Conservation (phyloP, 148 eudicot genomes). For the Hydrangea macrophylla region DNA sequence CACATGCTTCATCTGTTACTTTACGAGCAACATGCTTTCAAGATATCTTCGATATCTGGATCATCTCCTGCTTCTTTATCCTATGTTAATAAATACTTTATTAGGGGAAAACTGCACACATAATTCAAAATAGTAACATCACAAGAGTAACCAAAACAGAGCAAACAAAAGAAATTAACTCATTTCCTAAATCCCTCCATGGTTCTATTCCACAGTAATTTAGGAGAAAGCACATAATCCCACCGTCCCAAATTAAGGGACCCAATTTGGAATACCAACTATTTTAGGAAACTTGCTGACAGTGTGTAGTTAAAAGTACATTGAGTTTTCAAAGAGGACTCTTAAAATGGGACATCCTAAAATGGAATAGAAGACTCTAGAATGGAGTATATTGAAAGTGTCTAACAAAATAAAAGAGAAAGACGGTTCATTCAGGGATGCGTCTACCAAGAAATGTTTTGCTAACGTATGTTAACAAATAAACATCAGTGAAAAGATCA, state of each 20-base stretch:
- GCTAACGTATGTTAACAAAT: too few relatives aligned
- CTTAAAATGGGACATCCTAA: too few relatives aligned
- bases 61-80: slow-evolving; percentile 97
- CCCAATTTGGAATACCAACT: too few relatives aligned
- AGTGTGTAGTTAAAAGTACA: too few relatives aligned
- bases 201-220: background rate
- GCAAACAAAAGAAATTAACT: background rate
- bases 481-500: too few relatives aligned
- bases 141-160: background rate
- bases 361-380: too few relatives aligned
- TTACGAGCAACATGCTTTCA: slow-evolving; percentile 60
- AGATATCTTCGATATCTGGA: slow-evolving; percentile 72
- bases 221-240: too few relatives aligned
- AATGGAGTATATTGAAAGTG: too few relatives aligned
- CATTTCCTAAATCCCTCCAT: background rate
- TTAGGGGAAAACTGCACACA: background rate
- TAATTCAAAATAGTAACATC: background rate
- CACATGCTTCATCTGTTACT: slow-evolving; percentile 1
- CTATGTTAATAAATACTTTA: slow-evolving; percentile 33
- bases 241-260: too few relatives aligned
- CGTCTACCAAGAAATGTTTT: too few relatives aligned
- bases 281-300: too few relatives aligned
- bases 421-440: background rate
- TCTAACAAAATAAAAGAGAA: background rate
- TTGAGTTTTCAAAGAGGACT: too few relatives aligned